Evolutionary conservation across 148 eudicot species (phyloP), one percentile per base, ranked within the genome.

Genomic region (Heliamphora exappendiculata): DNA sequence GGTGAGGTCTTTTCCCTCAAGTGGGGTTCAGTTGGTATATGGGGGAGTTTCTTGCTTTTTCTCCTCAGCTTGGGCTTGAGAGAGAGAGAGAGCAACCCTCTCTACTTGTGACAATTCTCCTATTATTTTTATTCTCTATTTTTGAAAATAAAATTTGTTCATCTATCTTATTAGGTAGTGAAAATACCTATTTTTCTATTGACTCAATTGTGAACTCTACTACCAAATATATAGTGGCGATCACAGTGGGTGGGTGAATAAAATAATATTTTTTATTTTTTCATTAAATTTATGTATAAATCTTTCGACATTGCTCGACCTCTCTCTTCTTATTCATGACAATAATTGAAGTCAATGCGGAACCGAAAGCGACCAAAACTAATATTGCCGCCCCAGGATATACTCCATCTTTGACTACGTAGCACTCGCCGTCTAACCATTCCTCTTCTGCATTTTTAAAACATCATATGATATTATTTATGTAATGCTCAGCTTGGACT

Each of bases 351-450:
- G 72, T 70, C 3, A 85, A 60, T 44, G 82, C 84, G 42, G 83
- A 88, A 20, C 82, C 86, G 10, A 85, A 49, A 44, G 86, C 76
- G 44, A 90, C 3, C 24, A 91, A 65, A 19, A 84, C 82, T 55
- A 89, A 74, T 16, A 84, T 26, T 2, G 85, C 81, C 2, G 97
- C 84, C 41, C 82, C 89, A 67, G 76, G n/a, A 70, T 79, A 93
- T 20, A 90, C 82, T 7, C 95, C 93, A 57, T 89, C 81, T 81
- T 83, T 92, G 0, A 93, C 93, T 0, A 93, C 17, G 72, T 90
- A 93, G 62, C 97, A 93, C 24, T 88, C 90, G 3, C 93, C 93
- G 70, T 88, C 74, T 34, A 89, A 19, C 97, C 97, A 93, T 47
- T 93, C 97, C n/a, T n/a, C n/a, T n/a, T n/a, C n/a, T n/a, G n/a